Percentiles rank a stretch among this genome's conserved stretches.
phyloP scores from a whole-genome alignment of 2,329 filamentous ascomycete species.

The Penicillium polonicum region DNA sequence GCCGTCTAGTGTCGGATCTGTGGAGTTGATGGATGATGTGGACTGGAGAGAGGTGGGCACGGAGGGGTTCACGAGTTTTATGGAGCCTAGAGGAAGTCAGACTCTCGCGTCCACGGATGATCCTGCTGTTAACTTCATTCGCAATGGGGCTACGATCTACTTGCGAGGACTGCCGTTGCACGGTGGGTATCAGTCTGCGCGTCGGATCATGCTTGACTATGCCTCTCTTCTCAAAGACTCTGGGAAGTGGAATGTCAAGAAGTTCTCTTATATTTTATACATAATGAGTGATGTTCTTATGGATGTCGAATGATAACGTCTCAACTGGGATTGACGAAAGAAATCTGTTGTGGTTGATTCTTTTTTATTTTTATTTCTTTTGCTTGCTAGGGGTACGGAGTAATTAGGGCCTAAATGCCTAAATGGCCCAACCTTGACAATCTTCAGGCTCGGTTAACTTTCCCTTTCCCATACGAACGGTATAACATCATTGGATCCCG shows the following conservation, averaged over 20 bases:
- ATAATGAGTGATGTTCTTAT: conserved; percentile 54
- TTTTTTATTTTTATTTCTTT: background rate
- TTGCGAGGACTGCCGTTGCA: conserved; percentile 50
- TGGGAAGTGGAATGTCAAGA: conserved; percentile 52
- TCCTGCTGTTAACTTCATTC: conserved; percentile 46
- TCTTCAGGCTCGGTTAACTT: too few relatives aligned
- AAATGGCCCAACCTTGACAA: too few relatives aligned
- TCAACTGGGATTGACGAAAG: background rate
- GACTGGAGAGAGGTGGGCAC: too few relatives aligned
- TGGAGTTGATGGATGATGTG: too few relatives aligned
- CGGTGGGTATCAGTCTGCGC: conserved; percentile 53
- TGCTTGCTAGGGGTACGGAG: too few relatives aligned
- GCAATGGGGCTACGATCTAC: conserved; percentile 49
- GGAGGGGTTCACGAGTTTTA: conserved; percentile 17
- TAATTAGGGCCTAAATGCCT: too few relatives aligned
- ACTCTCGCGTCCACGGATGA: conserved; percentile 32
- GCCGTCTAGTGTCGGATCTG: too few relatives aligned
- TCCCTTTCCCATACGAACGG: too few relatives aligned
- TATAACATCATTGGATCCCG: too few relatives aligned
- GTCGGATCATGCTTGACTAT: conserved; percentile 53
- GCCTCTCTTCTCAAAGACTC: conserved; percentile 54
- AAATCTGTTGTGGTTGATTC: background rate
- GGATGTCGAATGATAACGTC: conserved; percentile 34
- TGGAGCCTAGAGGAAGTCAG: conserved; percentile 34
- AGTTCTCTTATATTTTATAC: conserved; percentile 53